Conservation (phyloP, 73 alveolate genomes). For the Tetrahymena elliotti region DNA sequence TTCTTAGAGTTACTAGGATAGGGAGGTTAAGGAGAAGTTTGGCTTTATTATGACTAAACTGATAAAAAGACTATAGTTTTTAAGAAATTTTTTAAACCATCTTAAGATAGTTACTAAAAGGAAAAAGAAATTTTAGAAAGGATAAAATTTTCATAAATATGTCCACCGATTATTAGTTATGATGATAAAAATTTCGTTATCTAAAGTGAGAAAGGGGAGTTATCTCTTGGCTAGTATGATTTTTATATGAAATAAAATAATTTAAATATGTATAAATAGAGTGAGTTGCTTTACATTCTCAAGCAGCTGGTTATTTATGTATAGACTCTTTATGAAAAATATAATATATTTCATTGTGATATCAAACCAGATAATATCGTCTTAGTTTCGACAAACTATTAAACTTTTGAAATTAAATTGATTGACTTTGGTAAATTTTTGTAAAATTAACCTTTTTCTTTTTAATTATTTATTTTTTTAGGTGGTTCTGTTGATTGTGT, state of each 20-base stretch:
- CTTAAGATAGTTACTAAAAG: neutral
- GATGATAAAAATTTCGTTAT: neutral
- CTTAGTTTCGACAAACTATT: neutral
- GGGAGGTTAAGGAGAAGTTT: neutral
- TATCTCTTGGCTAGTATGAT: neutral
- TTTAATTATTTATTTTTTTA: neutral
- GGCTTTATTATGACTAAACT: neutral
- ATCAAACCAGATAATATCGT: neutral
- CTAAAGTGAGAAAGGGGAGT: neutral
- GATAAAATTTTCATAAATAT: neutral
- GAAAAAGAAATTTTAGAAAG: neutral
- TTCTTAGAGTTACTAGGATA: neutral
- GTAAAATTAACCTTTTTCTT: neutral
- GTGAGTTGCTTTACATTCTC: neutral
- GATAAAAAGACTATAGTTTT: neutral
- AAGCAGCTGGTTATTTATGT: neutral
- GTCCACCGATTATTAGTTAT: neutral
- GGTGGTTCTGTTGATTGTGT: neutral
- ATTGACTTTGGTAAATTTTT: neutral
- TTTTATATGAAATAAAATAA: neutral
- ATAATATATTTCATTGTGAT: neutral
- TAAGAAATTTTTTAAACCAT: neutral
- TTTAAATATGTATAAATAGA: neutral
- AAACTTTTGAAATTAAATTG: neutral
- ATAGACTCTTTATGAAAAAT: neutral